phyloP scores from a whole-genome alignment of 2,329 filamentous ascomycete genomes.

The Neofusicoccum umdonicola region DNA sequence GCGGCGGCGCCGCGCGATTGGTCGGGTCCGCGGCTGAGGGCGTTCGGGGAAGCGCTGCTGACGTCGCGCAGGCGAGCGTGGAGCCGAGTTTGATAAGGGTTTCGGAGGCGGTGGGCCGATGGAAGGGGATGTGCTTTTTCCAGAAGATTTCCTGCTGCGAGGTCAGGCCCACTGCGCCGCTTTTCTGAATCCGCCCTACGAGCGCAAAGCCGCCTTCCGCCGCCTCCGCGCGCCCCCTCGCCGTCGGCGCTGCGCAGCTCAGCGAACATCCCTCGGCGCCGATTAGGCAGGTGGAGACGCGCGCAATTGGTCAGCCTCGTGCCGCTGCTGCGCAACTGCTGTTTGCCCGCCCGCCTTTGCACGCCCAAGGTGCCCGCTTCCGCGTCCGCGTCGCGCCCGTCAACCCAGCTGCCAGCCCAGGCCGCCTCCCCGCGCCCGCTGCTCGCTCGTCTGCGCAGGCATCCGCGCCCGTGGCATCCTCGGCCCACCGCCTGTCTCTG shows the following conservation, averaged over 20 bases:
- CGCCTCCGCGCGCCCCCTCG: background rate
- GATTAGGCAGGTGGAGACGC: conserved; percentile 1
- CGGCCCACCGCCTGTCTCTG: conserved; percentile 2
- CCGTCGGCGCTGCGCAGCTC: background rate
- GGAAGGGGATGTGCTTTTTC: conserved; percentile 8
- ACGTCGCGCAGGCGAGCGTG: conserved; percentile 6
- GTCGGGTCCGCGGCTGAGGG: background rate
- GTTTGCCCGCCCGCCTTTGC: background rate
- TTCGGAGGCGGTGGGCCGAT: background rate
- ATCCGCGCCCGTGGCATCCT: conserved; percentile 1
- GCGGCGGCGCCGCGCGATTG: background rate
- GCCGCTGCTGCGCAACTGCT: background rate
- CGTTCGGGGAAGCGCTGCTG: conserved; percentile 10
- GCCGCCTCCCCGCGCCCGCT: background rate
- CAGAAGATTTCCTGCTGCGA: background rate
- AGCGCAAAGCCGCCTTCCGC: conserved; percentile 13
- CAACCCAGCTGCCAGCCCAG: background rate
- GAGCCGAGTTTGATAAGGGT: conserved; percentile 13
- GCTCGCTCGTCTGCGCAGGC: background rate
- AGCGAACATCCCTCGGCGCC: conserved; percentile 13
- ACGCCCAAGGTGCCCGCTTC: background rate
- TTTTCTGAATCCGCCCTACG: conserved; percentile 12
- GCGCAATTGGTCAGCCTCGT: background rate
- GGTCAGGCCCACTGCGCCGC: conserved; percentile 6
- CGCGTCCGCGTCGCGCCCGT: conserved; percentile 6